Evolutionary conservation across 257 asterid species (phyloP), one percentile per base, ranked within the genome.

Genomic region (Cruciata laevipes): DNA sequence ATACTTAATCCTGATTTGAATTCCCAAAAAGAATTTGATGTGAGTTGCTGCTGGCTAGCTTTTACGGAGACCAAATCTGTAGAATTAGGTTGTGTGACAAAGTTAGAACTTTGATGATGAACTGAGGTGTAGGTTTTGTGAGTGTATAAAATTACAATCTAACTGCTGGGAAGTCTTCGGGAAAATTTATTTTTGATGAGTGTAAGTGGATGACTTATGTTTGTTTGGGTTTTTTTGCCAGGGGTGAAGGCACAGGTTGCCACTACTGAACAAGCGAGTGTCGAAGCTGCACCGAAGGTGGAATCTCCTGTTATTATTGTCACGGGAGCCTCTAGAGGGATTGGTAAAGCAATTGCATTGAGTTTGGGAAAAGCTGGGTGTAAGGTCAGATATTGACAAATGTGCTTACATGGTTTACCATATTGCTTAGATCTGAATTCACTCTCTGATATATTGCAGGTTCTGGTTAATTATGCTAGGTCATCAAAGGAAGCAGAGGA

Each of bases 251-350:
- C 91, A 20, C 89, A 90, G 79, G 90, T 83, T 75, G 85, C 89
- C 18, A 68, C 89, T 2, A 65, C 79, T 53, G 91, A 86, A 71
- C 86, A 81, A 81, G 80, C 75, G 62, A 75, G 73, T 44, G 49
- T 76, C 51, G 88, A 78, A 78, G 80, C 81, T 56, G 57, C 74
- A 44, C 80, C 79, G 75, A 85, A 83, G 75, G 85, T 80, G 60
- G 96, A 90, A 72, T 81, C 92, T 66, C 93, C 99, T 14, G 95
- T 88, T 73, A 88, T 90, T 74, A 74, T 93, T 72, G 78, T 93
- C 70, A 93, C 99, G 60, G 99, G 99, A 66, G 97, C 97, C 52
- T 93, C 99, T 61, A 80, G 99, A 76, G 99, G 99, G 32, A 94
- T 94, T 6, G 99, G 99, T 16, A 94, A 77, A 84, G 94, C 97